Base-by-base conservation (phyloP, 2,329 filamentous ascomycete species). In the Pseudogymnoascus sp. region DNA sequence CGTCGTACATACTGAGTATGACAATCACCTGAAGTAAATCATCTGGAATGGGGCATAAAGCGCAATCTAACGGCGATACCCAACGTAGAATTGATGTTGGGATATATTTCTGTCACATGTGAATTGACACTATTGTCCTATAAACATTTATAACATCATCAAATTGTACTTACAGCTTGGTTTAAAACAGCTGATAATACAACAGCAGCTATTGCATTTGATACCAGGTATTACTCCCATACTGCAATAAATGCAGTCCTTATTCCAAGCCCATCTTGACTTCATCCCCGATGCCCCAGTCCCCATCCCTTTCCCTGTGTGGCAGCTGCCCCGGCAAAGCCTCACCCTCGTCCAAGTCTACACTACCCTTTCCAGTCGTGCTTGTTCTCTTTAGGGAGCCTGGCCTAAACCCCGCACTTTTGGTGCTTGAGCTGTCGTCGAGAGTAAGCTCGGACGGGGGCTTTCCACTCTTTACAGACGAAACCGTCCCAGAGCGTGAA, bases 201-300 rank as follows among this genome's bases (percentile, higher is more conserved):
- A 50, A 35, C 29, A 54, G 47, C 47, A 54, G 21, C 29, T 10
- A 13, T 26, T 21, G 26, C 8, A 33, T 78, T 72, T 6, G 21
- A 13, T 54, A 9, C 9, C 2, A 17, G 5, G 29, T 5, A 17
- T 17, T 54, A 11, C 5, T 33, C 47, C 8, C 15, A 21, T 33
- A 13, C 47, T 15, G 47, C 24, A 13, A 33, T 54, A 54, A 17
- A 13, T 54, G 15, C 1, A 35, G 29, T 9, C 47, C 47, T 15
- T 54, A 93, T 73, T 93, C 90, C 66, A 96, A 76, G 33, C 85
- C 88, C 88, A 96, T 94, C 69, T 87, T 81, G 24, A 88, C 85
- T 70, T 96, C 91, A 71, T 96, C 92, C 1, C 89, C 89, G 58
- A 95, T 82, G 0, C 90, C 89, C 86, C 91, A 92, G 68, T 84